These are phyloP conservation scores for Globisporangium iwayamae DNA, from an alignment of 352 stramenopile genomes.

Conservation along the genomic window DNA sequence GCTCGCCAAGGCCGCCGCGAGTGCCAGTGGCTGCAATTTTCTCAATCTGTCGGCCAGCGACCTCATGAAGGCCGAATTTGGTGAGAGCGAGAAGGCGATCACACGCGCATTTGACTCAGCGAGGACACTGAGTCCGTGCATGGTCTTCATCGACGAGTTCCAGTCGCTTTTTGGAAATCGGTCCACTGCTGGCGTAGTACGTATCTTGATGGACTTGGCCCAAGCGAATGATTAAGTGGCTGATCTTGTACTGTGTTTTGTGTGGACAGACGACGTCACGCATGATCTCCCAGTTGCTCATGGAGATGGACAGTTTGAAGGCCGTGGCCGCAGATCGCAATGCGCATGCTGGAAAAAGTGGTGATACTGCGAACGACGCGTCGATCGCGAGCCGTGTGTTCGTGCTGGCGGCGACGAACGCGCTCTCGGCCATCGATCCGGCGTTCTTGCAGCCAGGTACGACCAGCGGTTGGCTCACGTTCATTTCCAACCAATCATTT, in stretches of 20 bases:
- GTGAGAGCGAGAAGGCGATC: constrained; percentile 82
- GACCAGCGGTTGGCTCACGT: neutral
- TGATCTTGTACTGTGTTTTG: neutral
- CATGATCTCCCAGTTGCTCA: constrained; percentile 84
- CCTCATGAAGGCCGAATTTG: constrained; percentile 78
- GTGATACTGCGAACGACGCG: constrained; percentile 12
- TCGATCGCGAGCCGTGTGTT: constrained; percentile 53
- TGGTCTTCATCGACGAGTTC: constrained; percentile 89
- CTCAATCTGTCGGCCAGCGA: constrained; percentile 75
- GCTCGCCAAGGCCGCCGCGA: constrained; percentile 77
- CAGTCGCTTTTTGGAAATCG: constrained; percentile 82
- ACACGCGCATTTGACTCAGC: constrained; percentile 68
- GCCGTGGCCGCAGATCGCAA: constrained; percentile 44
- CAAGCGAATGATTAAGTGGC: neutral
- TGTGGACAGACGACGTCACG: constrained; percentile 54
- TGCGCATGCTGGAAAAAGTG: constrained; percentile 11
- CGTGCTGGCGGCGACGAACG: constrained; percentile 78
- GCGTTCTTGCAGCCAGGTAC: constrained; percentile 79
- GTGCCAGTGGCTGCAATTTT: constrained; percentile 82
- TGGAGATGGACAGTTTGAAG: constrained; percentile 77
- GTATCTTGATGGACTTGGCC: neutral
- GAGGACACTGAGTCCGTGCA: constrained; percentile 69
- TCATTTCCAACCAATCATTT: neutral
- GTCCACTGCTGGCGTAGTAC: constrained; percentile 56
- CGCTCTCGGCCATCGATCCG: constrained; percentile 67